Percentiles rank a stretch among this genome's conserved stretches.
phyloP scores from a whole-genome alignment of 169 alveolate species.

The Amoebophrya sp. region DNA sequence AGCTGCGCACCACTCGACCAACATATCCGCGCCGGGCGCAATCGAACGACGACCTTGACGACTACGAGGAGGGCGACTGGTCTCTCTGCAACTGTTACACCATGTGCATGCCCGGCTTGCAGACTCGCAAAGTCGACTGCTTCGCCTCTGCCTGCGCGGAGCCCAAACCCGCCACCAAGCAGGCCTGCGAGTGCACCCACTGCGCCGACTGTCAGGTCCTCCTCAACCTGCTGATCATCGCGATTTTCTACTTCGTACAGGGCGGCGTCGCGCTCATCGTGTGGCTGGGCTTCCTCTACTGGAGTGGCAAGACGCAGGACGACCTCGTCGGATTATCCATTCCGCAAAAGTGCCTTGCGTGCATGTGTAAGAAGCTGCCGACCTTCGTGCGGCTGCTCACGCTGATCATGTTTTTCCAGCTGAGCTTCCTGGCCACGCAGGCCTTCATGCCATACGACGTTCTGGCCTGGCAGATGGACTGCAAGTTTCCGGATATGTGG shows the following conservation, averaged over 20 bases:
- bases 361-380: not conserved
- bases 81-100: not conserved
- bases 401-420: not conserved
- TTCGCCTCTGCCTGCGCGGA: not conserved
- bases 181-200: conserved; percentile 2
- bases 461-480: not conserved
- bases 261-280: not conserved
- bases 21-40: too few species aligned
- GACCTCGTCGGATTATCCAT: not conserved
- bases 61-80: not conserved
- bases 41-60: not conserved
- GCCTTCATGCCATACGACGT: not conserved
- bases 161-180: not conserved
- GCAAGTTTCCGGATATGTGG: conserved; percentile 5
- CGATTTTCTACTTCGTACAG: not conserved
- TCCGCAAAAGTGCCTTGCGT: not conserved
- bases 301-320: not conserved
- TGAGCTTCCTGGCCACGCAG: not conserved
- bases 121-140: not conserved
- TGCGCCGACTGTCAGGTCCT: not conserved
- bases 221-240: not conserved
- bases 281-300: not conserved
- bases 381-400: not conserved
- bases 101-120: conserved; percentile 7
- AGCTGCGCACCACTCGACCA: too few species aligned